These are phyloP conservation scores for Dactylella cylindrospora DNA, from an alignment of 2,329 filamentous ascomycete genomes.

Conservation along the genomic window DNA sequence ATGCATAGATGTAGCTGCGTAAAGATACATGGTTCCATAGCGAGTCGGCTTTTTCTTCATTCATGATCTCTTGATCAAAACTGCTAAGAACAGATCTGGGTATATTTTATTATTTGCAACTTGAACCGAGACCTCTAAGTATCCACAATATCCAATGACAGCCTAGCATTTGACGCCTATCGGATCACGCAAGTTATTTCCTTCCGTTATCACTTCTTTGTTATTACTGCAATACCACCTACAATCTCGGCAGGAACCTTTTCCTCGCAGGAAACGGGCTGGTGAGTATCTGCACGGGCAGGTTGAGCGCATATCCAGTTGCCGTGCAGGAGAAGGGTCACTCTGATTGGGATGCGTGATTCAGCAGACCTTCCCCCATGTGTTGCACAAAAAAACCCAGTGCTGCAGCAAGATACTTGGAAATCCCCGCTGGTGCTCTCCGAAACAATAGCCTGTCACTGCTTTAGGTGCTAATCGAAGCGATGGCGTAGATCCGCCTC, in stretches of 20 bases:
- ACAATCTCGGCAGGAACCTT: conserved; percentile 17
- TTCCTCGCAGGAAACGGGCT: conserved; percentile 1
- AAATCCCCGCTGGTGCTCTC: conserved; percentile 33
- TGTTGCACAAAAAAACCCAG: too few species aligned
- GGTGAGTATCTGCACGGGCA: conserved; percentile 7
- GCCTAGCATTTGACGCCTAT: conserved; percentile 42
- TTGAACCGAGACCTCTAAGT: conserved; percentile 34
- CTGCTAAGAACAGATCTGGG: conserved; percentile 18
- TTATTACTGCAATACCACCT: conserved; percentile 42
- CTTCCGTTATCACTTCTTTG: conserved; percentile 42
- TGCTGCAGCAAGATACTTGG: conserved; percentile 2
- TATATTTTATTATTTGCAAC: conserved; percentile 36
- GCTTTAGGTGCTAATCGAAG: conserved; percentile 1
- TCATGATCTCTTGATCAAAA: conserved; percentile 37
- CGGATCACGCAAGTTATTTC: conserved; percentile 37
- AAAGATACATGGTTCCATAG: too few species aligned
- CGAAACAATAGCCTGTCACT: conserved; percentile 31
- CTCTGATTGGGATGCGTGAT: too few species aligned
- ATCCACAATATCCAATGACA: conserved; percentile 39
- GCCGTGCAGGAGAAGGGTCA: too few species aligned
- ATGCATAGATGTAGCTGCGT: too few species aligned
- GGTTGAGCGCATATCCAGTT: conserved; percentile 4
- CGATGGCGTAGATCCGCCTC: conserved; percentile 7
- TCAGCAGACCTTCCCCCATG: too few species aligned
- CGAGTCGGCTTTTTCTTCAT: too few species aligned